Evolutionary conservation across 176 grass and related monocot genomes (phyloP).

Genomic region (Rhynchospora pubera): DNA sequence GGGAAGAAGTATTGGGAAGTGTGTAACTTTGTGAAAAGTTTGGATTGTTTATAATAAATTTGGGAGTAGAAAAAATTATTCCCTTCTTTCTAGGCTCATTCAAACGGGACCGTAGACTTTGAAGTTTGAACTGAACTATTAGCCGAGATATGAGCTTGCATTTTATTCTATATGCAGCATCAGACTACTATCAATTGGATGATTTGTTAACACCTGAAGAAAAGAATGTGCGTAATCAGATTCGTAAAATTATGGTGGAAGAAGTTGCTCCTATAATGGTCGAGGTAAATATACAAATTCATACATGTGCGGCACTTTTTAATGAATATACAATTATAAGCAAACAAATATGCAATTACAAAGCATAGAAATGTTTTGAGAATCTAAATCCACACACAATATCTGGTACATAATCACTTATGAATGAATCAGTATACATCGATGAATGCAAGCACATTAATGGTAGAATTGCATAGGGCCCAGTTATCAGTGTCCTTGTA

Average conservation of each 20-base stretch:
- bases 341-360: neutral
- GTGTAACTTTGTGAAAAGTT: too few relatives aligned
- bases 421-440: neutral
- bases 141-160: neutral
- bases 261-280: constrained; percentile 58
- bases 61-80: too few relatives aligned
- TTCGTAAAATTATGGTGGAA: constrained; percentile 44
- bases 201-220: constrained; percentile 41
- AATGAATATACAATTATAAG: neutral
- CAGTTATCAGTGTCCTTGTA: neutral
- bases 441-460: neutral
- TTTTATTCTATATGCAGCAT: constrained; percentile 16
- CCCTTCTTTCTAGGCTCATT: too few relatives aligned
- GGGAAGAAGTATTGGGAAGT: too few relatives aligned
- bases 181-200: constrained; percentile 51
- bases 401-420: neutral
- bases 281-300: constrained; percentile 2
- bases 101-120: too few relatives aligned
- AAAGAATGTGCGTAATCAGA: constrained; percentile 25
- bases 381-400: neutral
- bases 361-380: neutral
- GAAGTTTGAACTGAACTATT: neutral
- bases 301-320: neutral
- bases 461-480: neutral
- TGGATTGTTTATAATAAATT: too few relatives aligned